These are phyloP conservation scores for Phyllosticta citribraziliensis DNA, from an alignment of 2,329 filamentous ascomycete species.

Conservation along the genomic window DNA sequence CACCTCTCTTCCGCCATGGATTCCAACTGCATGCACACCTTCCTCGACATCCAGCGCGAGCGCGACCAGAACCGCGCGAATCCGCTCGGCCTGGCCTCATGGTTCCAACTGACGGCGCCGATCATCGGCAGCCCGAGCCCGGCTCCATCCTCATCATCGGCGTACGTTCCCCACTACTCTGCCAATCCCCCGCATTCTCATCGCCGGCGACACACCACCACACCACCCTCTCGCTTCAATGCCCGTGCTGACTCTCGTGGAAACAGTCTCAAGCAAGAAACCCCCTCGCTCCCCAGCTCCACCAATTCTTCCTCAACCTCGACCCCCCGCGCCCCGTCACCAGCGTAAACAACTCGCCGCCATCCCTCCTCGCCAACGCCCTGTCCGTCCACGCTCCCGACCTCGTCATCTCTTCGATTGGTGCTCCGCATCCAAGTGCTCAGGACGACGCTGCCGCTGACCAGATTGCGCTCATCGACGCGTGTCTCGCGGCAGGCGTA, in stretches of 20 bases:
- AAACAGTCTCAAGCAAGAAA: slow-evolving; percentile 10
- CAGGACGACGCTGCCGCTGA: slow-evolving; percentile 15
- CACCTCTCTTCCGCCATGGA: not conserved
- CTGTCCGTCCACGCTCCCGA: slow-evolving; percentile 6
- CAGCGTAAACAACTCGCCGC: slow-evolving; percentile 20
- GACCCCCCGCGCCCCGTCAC: slow-evolving; percentile 13
- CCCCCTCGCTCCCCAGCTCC: slow-evolving; percentile 9
- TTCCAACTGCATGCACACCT: slow-evolving; percentile 5
- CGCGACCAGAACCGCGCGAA: slow-evolving; percentile 1
- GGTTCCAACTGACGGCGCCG: slow-evolving; percentile 6
- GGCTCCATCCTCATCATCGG: slow-evolving; percentile 19
- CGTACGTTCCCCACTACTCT: slow-evolving; percentile 13
- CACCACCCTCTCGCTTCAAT: not conserved
- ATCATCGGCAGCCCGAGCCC: slow-evolving; percentile 12
- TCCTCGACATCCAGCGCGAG: slow-evolving; percentile 8
- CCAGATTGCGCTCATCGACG: slow-evolving; percentile 22
- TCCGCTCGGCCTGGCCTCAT: slow-evolving; percentile 5
- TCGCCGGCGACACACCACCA: not conserved
- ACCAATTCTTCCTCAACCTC: slow-evolving; percentile 14
- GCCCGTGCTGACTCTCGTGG: slow-evolving; percentile 12
- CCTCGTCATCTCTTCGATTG: slow-evolving; percentile 18
- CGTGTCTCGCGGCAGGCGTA: slow-evolving; percentile 26
- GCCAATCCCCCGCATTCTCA: not conserved
- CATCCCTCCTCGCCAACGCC: not conserved
- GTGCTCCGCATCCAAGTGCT: not conserved